Evolutionary conservation across 2,329 filamentous ascomycete genomes (phyloP).

Genomic region (Nemania abortiva): DNA sequence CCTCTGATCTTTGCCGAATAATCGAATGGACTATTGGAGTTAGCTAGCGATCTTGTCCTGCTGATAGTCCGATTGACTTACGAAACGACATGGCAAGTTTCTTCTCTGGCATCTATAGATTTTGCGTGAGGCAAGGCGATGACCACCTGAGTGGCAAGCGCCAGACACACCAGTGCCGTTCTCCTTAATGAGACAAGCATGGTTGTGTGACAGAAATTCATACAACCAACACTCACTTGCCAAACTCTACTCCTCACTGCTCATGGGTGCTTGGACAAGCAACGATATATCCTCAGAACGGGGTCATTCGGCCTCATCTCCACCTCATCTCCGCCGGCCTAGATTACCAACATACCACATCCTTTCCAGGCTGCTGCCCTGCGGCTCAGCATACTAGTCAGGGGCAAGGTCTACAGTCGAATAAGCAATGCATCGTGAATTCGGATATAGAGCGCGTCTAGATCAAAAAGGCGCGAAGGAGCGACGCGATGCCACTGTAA

Average conservation of each 20-base stretch:
- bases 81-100: background rate
- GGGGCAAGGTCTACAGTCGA: background rate
- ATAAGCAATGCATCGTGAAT: background rate
- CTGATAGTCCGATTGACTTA: background rate
- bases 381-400: background rate
- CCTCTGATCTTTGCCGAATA: conserved; percentile 16
- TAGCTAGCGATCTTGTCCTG: background rate
- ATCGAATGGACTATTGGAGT: conserved; percentile 10
- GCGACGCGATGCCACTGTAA: background rate
- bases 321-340: background rate
- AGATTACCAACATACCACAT: background rate
- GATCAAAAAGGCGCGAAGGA: background rate
- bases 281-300: background rate
- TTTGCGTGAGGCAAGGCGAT: background rate
- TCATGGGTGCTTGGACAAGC: background rate
- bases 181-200: background rate
- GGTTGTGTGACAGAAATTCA: background rate
- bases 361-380: background rate
- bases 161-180: background rate
- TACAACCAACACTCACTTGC: background rate
- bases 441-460: background rate
- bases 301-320: background rate
- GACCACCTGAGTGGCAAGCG: background rate
- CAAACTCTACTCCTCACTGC: background rate
- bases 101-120: background rate